phyloP scores from a whole-genome alignment of 208 protist genomes.

The Wallacemonas rigidus region DNA sequence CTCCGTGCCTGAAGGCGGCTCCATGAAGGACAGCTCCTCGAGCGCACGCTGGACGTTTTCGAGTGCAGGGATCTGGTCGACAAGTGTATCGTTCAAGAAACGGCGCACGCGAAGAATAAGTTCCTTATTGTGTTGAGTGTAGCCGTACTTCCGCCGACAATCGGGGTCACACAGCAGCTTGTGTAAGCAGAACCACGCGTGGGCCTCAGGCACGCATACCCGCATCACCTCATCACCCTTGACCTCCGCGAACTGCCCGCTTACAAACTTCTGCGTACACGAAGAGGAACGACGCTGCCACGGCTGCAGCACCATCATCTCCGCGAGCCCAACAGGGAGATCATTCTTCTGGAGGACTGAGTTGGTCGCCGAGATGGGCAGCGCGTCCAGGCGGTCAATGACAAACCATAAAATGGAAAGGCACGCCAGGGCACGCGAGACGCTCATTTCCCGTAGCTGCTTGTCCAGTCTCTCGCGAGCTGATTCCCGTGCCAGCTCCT shows the following conservation, averaged over 20 bases:
- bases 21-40: slow-evolving; percentile 89
- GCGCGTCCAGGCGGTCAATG: slow-evolving; percentile 70
- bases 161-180: slow-evolving; percentile 84
- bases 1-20: slow-evolving; percentile 85
- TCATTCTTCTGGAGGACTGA: slow-evolving; percentile 83
- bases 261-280: slow-evolving; percentile 63
- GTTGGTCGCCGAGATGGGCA: slow-evolving; percentile 80
- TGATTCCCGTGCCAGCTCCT: slow-evolving; percentile 5
- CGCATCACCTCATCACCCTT: slow-evolving; percentile 59
- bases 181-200: slow-evolving; percentile 91
- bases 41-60: slow-evolving; percentile 84
- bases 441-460: slow-evolving; percentile 46
- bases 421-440: slow-evolving; percentile 71
- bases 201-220: slow-evolving; percentile 85
- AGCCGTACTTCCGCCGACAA: slow-evolving; percentile 78
- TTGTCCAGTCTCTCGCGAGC: slow-evolving; percentile 32
- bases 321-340: slow-evolving; percentile 75
- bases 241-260: slow-evolving; percentile 59
- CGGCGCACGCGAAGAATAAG: slow-evolving; percentile 68
- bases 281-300: slow-evolving; percentile 68
- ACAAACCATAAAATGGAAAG: slow-evolving; percentile 91
- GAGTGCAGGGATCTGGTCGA: slow-evolving; percentile 90
- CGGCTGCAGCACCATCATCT: slow-evolving; percentile 76
- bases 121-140: slow-evolving; percentile 85
- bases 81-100: slow-evolving; percentile 84